Percentiles rank a stretch among this genome's conserved stretches.
These are phyloP conservation scores for Botrytis cinerea DNA, from an alignment of 2,329 filamentous ascomycete genomes.

Conservation along the genomic window DNA sequence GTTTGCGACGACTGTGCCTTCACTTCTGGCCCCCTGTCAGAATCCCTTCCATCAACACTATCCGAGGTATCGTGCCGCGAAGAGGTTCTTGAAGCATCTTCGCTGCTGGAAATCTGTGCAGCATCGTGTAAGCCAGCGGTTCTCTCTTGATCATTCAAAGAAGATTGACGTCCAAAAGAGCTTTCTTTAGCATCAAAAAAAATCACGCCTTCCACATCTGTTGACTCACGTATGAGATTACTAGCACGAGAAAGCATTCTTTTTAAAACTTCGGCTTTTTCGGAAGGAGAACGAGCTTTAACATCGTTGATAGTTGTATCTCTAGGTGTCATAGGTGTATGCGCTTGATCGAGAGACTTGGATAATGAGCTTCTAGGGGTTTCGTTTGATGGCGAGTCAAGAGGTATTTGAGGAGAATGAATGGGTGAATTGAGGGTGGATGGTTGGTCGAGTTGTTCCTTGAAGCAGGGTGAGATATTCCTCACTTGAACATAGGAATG, in stretches of 20 bases:
- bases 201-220: constrained; percentile 36
- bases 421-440: neutral
- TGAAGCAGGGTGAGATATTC: neutral
- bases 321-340: neutral
- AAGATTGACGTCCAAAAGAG: constrained; percentile 9
- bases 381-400: neutral
- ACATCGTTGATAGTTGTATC: neutral
- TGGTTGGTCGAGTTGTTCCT: neutral
- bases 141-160: neutral
- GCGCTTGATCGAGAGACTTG: neutral
- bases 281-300: neutral
- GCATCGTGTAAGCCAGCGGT: neutral
- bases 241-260: constrained; percentile 37
- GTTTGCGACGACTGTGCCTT: neutral
- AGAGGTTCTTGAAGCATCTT: neutral
- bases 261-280: constrained; percentile 28
- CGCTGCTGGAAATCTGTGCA: neutral
- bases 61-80: neutral
- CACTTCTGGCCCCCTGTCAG: neutral
- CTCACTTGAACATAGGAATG: neutral
- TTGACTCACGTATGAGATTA: constrained; percentile 38
- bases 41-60: neutral
- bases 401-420: neutral
- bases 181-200: constrained; percentile 36
- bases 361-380: too few species aligned